Base-by-base conservation (phyloP, 192 early-diverging fungal genomes). In the Phycomyces blakesleeanus region DNA sequence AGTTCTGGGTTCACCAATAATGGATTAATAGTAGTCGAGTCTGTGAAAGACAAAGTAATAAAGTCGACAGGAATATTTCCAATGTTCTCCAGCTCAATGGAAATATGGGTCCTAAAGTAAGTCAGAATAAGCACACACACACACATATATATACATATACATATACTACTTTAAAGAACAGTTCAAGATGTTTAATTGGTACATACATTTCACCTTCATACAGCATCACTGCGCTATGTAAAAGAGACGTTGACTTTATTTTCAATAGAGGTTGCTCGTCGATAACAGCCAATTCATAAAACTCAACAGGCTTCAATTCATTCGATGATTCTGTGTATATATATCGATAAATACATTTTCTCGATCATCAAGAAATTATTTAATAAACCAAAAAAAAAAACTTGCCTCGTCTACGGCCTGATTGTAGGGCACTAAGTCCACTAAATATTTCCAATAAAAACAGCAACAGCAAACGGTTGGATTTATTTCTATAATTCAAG, bases 141-240 rank as follows among this genome's bases (percentile, higher is more conserved):
- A 5, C 7, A 5, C 29, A 34, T 2, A 34, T 34, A 34, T 34
- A 34, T 7, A 12, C 47, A 2, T 15, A 20, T 2, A 49, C 3
- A 2, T 49, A 49, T 49, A 49, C 10, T 29, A 9, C 51, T 56
- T n/a, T n/a, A n/a, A n/a, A n/a, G n/a, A n/a, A n/a, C n/a, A n/a
- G n/a, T n/a, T n/a, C n/a, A n/a, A n/a, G n/a, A n/a, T n/a, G n/a
- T n/a, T n/a, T n/a, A n/a, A n/a, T n/a, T n/a, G n/a, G n/a, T n/a
- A n/a, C n/a, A n/a, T 55, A 55, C 41, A 86, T 75, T 74, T 93
- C 91, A 26, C 91, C 91, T 63, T 93, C 91, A 67, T 88, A 93
- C 20, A 93, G 62, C 89, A 92, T 93, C 15, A 89, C 61, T 4
- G 91, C 88, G 21, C 82, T 79, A 55, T 88, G 83, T 63, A 73